Conservation (phyloP, 116 monocot genomes). For the Phalaenopsis hybrid region DNA sequence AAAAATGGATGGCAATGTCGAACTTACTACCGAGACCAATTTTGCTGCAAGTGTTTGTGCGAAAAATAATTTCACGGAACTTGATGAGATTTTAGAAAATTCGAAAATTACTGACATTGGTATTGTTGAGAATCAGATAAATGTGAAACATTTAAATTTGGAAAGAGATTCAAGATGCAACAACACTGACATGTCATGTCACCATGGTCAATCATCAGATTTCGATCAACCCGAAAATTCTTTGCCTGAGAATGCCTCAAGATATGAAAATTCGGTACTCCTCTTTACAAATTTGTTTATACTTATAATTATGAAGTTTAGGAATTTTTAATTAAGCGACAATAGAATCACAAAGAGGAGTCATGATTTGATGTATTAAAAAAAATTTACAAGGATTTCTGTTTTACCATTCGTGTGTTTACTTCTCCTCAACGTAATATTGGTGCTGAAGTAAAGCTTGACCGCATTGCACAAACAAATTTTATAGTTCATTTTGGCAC, state of each 20-base stretch:
- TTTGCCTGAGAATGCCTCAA: slow-evolving; percentile 11
- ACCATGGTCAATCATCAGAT: slow-evolving; percentile 5
- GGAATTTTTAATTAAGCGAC: neutral
- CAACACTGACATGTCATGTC: slow-evolving; percentile 10
- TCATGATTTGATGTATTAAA: neutral
- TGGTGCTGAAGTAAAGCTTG: neutral
- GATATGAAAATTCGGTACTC: slow-evolving; percentile 34
- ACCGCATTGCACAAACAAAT: neutral
- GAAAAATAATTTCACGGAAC: slow-evolving; percentile 9
- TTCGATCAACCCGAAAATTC: slow-evolving; percentile 17
- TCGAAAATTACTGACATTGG: slow-evolving; percentile 3
- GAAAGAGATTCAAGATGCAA: neutral
- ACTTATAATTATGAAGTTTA: neutral
- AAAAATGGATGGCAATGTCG: slow-evolving; percentile 1
- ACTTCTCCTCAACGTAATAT: neutral
- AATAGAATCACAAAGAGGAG: neutral
- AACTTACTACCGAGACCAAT: neutral
- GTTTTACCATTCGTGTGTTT: neutral
- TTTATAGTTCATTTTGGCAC: neutral
- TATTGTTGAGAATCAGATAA: slow-evolving; percentile 11
- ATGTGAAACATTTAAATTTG: neutral
- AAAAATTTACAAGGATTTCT: neutral
- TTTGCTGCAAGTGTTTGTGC: slow-evolving; percentile 9
- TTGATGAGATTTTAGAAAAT: slow-evolving; percentile 2
- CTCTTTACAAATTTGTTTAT: neutral